Evolutionary conservation across 1,139 yeast species (phyloP), one percentile per base, ranked within the genome.

Genomic region (Pneumocystis jirovecii): DNA sequence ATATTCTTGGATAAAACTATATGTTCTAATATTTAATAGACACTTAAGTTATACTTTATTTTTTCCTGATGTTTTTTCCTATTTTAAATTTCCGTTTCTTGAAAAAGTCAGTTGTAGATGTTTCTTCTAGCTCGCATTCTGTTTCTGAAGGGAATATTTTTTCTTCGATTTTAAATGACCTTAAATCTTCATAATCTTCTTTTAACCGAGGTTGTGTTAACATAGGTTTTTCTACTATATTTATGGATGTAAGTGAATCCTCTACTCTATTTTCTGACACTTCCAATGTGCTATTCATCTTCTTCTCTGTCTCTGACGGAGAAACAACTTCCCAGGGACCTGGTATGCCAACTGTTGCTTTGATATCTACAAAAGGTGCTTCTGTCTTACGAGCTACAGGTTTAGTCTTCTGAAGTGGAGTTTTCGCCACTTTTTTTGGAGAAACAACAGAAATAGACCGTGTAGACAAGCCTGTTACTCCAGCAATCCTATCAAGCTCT

Each of bases 101-200:
- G 21, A 60, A 60, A 25, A 60, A 39, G 12, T 44, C 56, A 44
- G 19, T 5, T 25, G 44, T 12, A 39, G 15, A 6, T 12, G 15
- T 25, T 15, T 60, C 40, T 21, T 31, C n/a, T 60, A 2, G 17
- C 3, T 60, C 35, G 1, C 12, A 15, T 25, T 39, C 2, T 21
- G n/a, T 60, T 39, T 60, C 31, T 15, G 12, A 39, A 21, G 61
- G 61, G 12, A 60, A 25, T 2, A 6, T 12, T 15, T 60, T 60
- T 31, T 60, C 61, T 60, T 39, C 21, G 10, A 60, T 60, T 31
- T 31, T 39, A 17, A 60, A 60, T 39, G 44, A 39, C 5, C 40
- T 39, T 15, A 60, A 42, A 60, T 42, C 61, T 31, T 60, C 61
- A 60, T 39, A 39, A 12, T 60, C 61, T 21, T 60, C 61, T 31